Base-by-base conservation (phyloP, 306 rosid genomes). In the Castanea crenata region DNA sequence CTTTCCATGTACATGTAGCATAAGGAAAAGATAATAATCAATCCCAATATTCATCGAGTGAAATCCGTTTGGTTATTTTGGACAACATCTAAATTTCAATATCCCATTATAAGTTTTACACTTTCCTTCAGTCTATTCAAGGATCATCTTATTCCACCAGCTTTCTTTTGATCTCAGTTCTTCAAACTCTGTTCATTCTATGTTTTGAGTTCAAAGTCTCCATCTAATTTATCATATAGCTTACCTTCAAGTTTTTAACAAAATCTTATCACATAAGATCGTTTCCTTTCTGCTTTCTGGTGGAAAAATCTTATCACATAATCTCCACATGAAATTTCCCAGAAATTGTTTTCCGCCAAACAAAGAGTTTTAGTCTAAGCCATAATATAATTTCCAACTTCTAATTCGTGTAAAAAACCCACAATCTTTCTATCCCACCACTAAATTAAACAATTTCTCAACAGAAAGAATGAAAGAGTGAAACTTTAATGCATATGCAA, bases 321-420 rank as follows among this genome's bases (percentile, higher is more conserved):
- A 18, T 65, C 44, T 58, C 15, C 67, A 21, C 34, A 5, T 11
- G 34, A 21, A 59, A 59, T 59, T 59, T 59, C 8, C 67, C 7
- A 59, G 6, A 23, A 23, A 59, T 5, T 23, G 32, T 59, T 59
- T 4, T 59, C 31, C 65, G 10, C 65, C 29, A 59, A 59, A 59
- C 65, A 12, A 59, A 59, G 65, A 59, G 12, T 38, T 38, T 38
- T 38, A 38, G 44, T 0, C 44, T 38, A 38, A 38, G 8, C 46
- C 46, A 49, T 13, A 49, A 62, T 62, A 13, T 13, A 15, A 62
- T 25, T 62, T 25, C 19, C 32, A 14, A 13, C 69, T 29, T 29
- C 69, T 63, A 78, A 55, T 86, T 67, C 2, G 68, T 11, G 32
- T 2, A 29, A 55, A 29, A 55, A 74, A 13, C 25, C 35, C 71